phyloP scores from a whole-genome alignment of 768 basidiomycete genomes.

The Trametes cubensis region DNA sequence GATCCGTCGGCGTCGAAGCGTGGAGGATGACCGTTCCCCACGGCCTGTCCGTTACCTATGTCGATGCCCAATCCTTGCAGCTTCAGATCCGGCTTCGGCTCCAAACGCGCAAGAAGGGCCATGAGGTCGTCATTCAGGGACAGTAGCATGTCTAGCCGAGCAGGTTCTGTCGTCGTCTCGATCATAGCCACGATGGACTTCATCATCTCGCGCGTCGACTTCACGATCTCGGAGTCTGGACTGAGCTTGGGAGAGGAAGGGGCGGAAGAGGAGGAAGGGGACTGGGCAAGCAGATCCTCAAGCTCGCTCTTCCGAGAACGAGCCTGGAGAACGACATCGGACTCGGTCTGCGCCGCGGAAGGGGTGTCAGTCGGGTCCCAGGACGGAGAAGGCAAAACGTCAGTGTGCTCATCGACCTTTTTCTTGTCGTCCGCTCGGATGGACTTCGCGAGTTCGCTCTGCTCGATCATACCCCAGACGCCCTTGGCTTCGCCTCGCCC shows the following conservation, averaged over 20 bases:
- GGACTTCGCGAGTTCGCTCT: slow-evolving; percentile 76
- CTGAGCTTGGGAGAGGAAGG: slow-evolving; percentile 10
- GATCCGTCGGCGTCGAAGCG: slow-evolving; percentile 10
- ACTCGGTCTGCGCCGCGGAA: slow-evolving; percentile 39
- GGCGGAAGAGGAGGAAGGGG: slow-evolving; percentile 28
- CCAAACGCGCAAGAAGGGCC: slow-evolving; percentile 48
- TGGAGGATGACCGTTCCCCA: slow-evolving; percentile 34
- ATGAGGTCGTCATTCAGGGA: slow-evolving; percentile 73
- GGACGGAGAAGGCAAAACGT: slow-evolving; percentile 21
- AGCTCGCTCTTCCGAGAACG: slow-evolving; percentile 36
- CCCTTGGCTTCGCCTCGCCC: slow-evolving; percentile 65
- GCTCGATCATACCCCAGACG: slow-evolving; percentile 85
- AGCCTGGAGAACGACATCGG: slow-evolving; percentile 52
- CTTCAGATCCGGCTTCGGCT: slow-evolving; percentile 15
- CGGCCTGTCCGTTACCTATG: slow-evolving; percentile 4
- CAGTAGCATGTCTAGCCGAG: slow-evolving; percentile 68
- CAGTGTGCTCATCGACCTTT: slow-evolving; percentile 44
- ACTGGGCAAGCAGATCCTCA: slow-evolving; percentile 30
- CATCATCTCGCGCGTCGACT: slow-evolving; percentile 55
- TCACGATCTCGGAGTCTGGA: slow-evolving; percentile 44
- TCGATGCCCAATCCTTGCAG: slow-evolving; percentile 25
- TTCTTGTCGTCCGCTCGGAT: slow-evolving; percentile 63
- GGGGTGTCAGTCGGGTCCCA: slow-evolving; percentile 28
- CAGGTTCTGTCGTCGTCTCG: slow-evolving; percentile 57
- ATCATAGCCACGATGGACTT: slow-evolving; percentile 55